A percentile compares a stretch with the other conserved stretches of the same genome.
These are phyloP conservation scores for Paramecium primaurelia DNA, from an alignment of 73 alveolate genomes.

Conservation along the genomic window DNA sequence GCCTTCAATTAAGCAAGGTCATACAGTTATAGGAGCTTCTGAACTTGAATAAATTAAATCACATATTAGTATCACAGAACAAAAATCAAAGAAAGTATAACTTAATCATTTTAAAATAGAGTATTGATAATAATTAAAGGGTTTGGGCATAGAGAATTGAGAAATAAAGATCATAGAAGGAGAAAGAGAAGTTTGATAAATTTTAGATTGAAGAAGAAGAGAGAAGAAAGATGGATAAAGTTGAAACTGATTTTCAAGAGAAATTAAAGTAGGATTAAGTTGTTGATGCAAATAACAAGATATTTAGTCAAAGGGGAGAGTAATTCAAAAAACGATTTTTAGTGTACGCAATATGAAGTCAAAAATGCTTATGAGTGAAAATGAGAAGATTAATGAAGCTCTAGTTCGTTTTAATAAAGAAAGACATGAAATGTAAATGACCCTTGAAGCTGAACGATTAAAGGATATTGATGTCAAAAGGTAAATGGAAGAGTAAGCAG, in stretches of 20 bases:
- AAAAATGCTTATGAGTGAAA: background rate
- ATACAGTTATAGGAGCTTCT: background rate
- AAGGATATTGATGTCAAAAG: background rate
- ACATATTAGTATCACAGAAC: background rate
- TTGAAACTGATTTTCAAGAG: background rate
- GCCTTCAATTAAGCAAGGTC: background rate
- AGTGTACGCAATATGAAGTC: slow-evolving; percentile 22
- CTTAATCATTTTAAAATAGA: background rate
- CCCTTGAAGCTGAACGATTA: background rate
- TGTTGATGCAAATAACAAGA: slow-evolving; percentile 16
- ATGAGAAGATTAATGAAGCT: background rate
- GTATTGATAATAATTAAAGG: background rate
- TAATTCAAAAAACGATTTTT: background rate
- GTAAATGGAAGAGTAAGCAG: background rate
- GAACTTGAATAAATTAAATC: background rate
- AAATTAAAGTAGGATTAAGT: background rate
- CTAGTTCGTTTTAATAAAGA: background rate
- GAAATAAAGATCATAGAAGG: slow-evolving; percentile 5
- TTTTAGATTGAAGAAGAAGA: slow-evolving; percentile 23
- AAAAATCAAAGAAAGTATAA: background rate
- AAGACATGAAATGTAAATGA: background rate
- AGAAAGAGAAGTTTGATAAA: background rate
- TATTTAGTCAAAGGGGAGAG: slow-evolving; percentile 27
- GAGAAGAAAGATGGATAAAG: background rate
- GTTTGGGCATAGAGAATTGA: slow-evolving; percentile 37